Evolutionary conservation across 352 stramenopile species (phyloP).

Genomic region (Pythium dissotocum): DNA sequence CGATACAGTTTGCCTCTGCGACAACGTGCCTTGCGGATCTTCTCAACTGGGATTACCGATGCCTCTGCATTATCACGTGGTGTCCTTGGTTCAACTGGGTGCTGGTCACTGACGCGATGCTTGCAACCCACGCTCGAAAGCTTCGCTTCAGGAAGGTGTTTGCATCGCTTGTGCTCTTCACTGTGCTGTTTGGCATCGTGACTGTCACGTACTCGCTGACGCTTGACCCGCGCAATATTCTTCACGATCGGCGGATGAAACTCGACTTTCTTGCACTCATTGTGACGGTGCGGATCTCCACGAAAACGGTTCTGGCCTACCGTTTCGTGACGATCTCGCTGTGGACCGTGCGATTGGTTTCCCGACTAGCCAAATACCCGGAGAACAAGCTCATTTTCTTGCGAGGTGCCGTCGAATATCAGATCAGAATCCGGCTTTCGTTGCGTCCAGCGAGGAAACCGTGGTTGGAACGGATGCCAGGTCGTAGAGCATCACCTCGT

Average conservation of each 20-base stretch:
- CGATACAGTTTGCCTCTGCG: conserved; percentile 18
- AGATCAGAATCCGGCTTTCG: conserved; percentile 24
- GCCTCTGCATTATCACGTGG: conserved; percentile 20
- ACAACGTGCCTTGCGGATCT: conserved; percentile 20
- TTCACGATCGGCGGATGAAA: conserved; percentile 13
- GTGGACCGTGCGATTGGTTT: conserved; percentile 20
- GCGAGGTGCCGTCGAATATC: conserved; percentile 19
- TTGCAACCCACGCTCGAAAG: conserved; percentile 11
- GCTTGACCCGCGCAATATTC: conserved; percentile 3
- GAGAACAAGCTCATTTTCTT: conserved; percentile 21
- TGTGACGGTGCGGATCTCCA: conserved; percentile 16
- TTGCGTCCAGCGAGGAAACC: neutral
- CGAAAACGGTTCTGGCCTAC: conserved; percentile 6
- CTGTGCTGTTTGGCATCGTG: conserved; percentile 12
- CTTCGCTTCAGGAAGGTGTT: conserved; percentile 19
- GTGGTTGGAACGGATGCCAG: no score
- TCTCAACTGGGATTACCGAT: conserved; percentile 24
- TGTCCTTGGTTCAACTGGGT: conserved; percentile 21
- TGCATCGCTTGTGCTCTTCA: conserved; percentile 8
- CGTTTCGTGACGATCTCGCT: conserved; percentile 22
- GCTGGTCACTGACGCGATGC: conserved; percentile 15
- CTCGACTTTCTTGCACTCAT: conserved; percentile 15
- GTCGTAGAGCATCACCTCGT: no score
- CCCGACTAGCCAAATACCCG: conserved; percentile 2
- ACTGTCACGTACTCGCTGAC: conserved; percentile 10